Conservation (phyloP, 2,329 filamentous ascomycete species). For the Lasiodiplodia theobromae region DNA sequence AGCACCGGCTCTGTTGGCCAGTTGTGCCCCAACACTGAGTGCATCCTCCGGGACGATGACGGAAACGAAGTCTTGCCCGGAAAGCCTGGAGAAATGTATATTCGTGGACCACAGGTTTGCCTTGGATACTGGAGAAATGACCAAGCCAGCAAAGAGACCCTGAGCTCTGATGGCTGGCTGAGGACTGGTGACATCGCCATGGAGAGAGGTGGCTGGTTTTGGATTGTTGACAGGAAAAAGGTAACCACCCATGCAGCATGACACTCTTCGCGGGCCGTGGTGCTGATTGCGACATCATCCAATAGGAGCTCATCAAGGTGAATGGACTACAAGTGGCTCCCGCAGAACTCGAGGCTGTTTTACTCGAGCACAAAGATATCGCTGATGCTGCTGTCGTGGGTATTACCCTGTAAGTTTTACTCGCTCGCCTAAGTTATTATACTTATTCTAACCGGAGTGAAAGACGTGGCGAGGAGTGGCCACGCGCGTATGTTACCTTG, state of each 20-base stretch:
- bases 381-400: slow-evolving; percentile 74
- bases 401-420: slow-evolving; percentile 56
- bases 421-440: neutral
- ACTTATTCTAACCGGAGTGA: neutral
- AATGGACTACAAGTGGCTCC: slow-evolving; percentile 68
- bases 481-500: slow-evolving; percentile 60
- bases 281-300: slow-evolving; percentile 10
- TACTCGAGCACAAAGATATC: slow-evolving; percentile 63
- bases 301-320: slow-evolving; percentile 66
- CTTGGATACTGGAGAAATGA: slow-evolving; percentile 78
- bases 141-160: slow-evolving; percentile 69
- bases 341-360: slow-evolving; percentile 65
- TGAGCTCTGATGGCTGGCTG: slow-evolving; percentile 71
- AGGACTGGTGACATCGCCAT: slow-evolving; percentile 76
- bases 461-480: slow-evolving; percentile 41
- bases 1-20: slow-evolving; percentile 66
- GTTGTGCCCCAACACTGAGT: slow-evolving; percentile 73
- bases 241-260: slow-evolving; percentile 22
- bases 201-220: slow-evolving; percentile 62
- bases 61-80: slow-evolving; percentile 58
- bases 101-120: slow-evolving; percentile 75
- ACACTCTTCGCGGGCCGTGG: neutral
- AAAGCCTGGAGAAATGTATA: slow-evolving; percentile 73
- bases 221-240: slow-evolving; percentile 78
- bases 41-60: slow-evolving; percentile 69